Evolutionary conservation across 2,329 filamentous ascomycete genomes (phyloP), one percentile per base, ranked within the genome.

Genomic region (Pseudogymnoascus sp.): DNA sequence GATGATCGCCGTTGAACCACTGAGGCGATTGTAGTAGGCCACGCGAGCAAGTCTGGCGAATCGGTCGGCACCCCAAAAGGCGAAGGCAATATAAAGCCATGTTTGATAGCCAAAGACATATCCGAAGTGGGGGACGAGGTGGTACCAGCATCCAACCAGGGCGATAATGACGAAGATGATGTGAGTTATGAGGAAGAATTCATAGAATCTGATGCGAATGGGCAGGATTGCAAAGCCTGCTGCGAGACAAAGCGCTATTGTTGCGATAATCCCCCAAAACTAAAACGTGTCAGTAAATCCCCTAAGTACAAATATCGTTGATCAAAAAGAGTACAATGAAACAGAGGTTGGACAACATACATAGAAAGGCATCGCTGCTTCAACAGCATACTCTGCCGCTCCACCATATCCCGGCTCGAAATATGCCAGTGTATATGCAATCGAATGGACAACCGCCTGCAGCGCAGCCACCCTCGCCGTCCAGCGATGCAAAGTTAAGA

Each of bases 1-100:
- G 5, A 56, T 34, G 1, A 18, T 31, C 1, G 46, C 46, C 46
- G 14, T 31, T 12, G 46, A 56, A 11, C 46, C 46, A 56, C 25
- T 34, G n/a, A 56, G 25, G 18, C n/a, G 46, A 18, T 56, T 56
- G 46, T 56, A 56, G 59, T 71, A 74, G 6, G 72, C 63, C 1
- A 81, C 69, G 0, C 80, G 73, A 0, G 69, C 34, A 0, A 80
- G 62, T 2, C 81, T 73, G 1, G 76, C 63, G 0, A 79, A 11
- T 0, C 80, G 75, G 65, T 84, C 81, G 61, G 78, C 78, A 5
- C 69, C 70, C 79, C 79, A 82, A 23, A 80, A 72, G 0, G 75
- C 78, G 31, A 73, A 74, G 0, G 74, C 72, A 1, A 75, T 70
- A 61, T 78, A 80, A 0, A 81, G 65, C 79, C 80, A 83, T 7